Percentiles rank a stretch among this genome's conserved stretches.
phyloP scores from a whole-genome alignment of 805 yeast genomes.

The Starmerella roubikii region DNA sequence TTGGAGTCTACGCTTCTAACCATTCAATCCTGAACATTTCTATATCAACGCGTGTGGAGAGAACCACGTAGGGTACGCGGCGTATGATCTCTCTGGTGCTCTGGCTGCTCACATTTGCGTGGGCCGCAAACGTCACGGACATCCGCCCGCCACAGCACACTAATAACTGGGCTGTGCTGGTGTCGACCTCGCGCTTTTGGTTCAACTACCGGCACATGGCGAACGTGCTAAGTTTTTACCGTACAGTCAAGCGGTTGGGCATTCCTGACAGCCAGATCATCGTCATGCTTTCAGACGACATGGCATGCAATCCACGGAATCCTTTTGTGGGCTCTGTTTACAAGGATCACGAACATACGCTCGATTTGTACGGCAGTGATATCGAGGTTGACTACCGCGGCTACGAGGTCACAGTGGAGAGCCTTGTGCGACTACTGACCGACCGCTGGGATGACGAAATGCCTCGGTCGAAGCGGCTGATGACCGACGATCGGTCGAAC shows the following conservation, averaged over 20 bases:
- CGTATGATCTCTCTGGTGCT: neutral
- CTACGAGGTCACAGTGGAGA: slow-evolving; percentile 95
- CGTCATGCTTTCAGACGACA: slow-evolving; percentile 90
- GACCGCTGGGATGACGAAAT: slow-evolving; percentile 94
- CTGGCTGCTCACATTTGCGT: neutral
- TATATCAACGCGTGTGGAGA: no score
- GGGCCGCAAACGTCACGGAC: neutral
- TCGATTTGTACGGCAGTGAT: slow-evolving; percentile 86
- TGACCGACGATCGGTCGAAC: slow-evolving; percentile 89
- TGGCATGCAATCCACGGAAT: slow-evolving; percentile 92
- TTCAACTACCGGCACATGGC: slow-evolving; percentile 98
- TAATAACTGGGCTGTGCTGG: slow-evolving; percentile 74
- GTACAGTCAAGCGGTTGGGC: slow-evolving; percentile 91
- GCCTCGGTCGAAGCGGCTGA: slow-evolving; percentile 77
- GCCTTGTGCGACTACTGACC: slow-evolving; percentile 79
- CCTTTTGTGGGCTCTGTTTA: slow-evolving; percentile 92
- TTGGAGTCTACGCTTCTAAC: no score
- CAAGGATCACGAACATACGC: slow-evolving; percentile 81
- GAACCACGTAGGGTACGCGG: no score
- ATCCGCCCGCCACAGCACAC: slow-evolving; percentile 32
- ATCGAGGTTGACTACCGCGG: slow-evolving; percentile 96
- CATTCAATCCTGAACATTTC: no score
- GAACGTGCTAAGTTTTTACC: slow-evolving; percentile 80
- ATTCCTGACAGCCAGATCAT: slow-evolving; percentile 97
- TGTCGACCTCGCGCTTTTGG: slow-evolving; percentile 95